Conservation (phyloP, 441 rosid species). For the Croton setiger region DNA sequence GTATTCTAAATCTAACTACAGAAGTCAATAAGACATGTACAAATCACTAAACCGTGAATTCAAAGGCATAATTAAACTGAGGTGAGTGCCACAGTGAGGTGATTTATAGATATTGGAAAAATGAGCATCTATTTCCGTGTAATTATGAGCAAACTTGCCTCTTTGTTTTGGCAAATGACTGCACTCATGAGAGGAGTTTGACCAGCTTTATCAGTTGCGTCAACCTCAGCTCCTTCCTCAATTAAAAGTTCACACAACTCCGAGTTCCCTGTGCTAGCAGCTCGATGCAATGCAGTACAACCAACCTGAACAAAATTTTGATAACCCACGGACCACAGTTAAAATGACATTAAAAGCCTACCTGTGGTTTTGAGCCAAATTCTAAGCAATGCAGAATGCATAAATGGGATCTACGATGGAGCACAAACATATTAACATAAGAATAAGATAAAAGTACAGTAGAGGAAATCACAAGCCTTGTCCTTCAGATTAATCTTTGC, state of each 20-base stretch:
- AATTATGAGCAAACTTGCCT: conserved; percentile 35
- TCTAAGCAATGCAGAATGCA: neutral
- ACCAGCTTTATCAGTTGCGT: conserved; percentile 67
- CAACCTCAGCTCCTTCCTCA: conserved; percentile 94
- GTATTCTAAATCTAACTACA: neutral
- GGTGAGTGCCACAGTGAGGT: neutral
- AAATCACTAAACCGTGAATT: neutral
- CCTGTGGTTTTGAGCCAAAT: neutral
- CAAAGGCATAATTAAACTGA: neutral
- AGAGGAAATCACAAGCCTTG: conserved; percentile 47
- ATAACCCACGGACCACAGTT: neutral
- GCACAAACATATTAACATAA: conserved; percentile 5
- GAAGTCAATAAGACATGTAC: neutral
- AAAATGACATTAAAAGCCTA: neutral
- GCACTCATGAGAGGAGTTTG: conserved; percentile 87
- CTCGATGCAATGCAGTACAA: conserved; percentile 85
- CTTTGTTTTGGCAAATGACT: conserved; percentile 61
- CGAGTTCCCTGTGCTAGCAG: conserved; percentile 80
- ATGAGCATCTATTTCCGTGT: neutral
- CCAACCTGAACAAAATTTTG: conserved; percentile 53
- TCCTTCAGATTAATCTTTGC: conserved; percentile 69
- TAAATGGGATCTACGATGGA: neutral
- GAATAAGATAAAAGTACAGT: neutral
- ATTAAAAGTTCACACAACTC: conserved; percentile 67
- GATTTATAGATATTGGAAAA: neutral